phyloP scores from a whole-genome alignment of 306 rosid genomes.

The Ziziphus jujuba region DNA sequence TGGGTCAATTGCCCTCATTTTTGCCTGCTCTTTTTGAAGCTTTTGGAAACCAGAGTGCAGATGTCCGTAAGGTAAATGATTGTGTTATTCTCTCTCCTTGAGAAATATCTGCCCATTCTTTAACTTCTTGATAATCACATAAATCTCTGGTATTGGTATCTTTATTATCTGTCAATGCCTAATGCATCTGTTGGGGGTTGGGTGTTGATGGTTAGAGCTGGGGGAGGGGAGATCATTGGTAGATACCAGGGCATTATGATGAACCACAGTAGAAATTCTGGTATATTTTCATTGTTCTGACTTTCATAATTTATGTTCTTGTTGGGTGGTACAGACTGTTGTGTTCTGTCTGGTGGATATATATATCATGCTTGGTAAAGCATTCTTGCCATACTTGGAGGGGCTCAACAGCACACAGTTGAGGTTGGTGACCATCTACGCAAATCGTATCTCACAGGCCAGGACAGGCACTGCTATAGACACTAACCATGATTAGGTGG shows the following conservation, averaged over 20 bases:
- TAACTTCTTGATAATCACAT: not conserved
- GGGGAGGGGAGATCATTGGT: too few relatives aligned
- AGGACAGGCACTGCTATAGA: constrained; percentile 75
- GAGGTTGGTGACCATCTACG: constrained; percentile 92
- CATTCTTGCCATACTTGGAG: constrained; percentile 92
- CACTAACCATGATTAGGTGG: constrained; percentile 47
- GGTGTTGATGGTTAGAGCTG: too few relatives aligned
- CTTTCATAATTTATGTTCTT: constrained; percentile 3
- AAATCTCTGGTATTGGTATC: not conserved
- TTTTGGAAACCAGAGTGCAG: constrained; percentile 96
- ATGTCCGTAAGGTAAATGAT: constrained; percentile 84
- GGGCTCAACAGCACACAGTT: constrained; percentile 92
- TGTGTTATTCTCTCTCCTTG: constrained; percentile 12
- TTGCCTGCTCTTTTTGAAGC: constrained; percentile 96
- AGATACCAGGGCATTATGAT: too few relatives aligned
- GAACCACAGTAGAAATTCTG: too few relatives aligned
- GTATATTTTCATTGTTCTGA: not conserved
- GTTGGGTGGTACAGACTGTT: constrained; percentile 77
- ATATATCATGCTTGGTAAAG: constrained; percentile 96
- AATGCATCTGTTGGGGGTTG: too few relatives aligned
- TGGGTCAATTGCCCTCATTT: constrained; percentile 86
- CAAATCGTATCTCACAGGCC: constrained; percentile 96
- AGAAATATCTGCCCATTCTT: not conserved
- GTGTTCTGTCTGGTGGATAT: constrained; percentile 98
- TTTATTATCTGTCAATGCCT: too few relatives aligned